These are phyloP conservation scores for Colletotrichum limetticola DNA, from an alignment of 2,329 filamentous ascomycete species.

Conservation along the genomic window DNA sequence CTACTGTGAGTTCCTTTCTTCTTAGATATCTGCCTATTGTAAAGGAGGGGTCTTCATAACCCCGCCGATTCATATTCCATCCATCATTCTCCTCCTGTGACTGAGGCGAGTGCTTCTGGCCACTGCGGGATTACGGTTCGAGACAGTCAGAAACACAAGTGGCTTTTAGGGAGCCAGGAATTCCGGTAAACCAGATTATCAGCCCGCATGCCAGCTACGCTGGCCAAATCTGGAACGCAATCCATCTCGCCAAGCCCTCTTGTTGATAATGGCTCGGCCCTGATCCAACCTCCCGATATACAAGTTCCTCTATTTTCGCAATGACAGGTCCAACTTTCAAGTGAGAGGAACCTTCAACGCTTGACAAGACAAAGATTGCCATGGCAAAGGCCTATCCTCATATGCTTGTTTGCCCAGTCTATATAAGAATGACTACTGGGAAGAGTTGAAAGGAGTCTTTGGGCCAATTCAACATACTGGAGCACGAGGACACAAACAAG, in stretches of 20 bases:
- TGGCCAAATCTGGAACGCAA: background rate
- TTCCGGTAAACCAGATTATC: background rate
- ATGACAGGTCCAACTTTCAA: background rate
- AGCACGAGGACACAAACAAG: background rate
- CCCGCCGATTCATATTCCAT: background rate
- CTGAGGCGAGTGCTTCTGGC: constrained; percentile 1
- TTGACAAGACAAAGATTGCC: background rate
- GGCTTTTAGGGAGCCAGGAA: background rate
- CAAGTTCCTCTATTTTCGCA: background rate
- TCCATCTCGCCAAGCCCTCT: background rate
- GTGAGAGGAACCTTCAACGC: background rate
- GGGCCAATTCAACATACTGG: background rate
- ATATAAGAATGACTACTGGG: background rate
- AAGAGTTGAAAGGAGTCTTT: background rate
- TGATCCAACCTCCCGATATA: background rate
- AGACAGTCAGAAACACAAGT: background rate
- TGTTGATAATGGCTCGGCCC: background rate
- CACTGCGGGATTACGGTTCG: background rate
- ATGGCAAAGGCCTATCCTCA: background rate
- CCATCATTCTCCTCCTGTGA: background rate
- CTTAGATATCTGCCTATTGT: background rate
- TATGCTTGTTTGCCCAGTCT: background rate
- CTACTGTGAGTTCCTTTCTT: constrained; percentile 41
- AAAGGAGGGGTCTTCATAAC: background rate
- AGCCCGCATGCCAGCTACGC: background rate